A percentile compares a stretch with the other conserved stretches of the same genome.
Conservation (phyloP, 176 grass and related monocot species). For the Eragrostis nindensis region DNA sequence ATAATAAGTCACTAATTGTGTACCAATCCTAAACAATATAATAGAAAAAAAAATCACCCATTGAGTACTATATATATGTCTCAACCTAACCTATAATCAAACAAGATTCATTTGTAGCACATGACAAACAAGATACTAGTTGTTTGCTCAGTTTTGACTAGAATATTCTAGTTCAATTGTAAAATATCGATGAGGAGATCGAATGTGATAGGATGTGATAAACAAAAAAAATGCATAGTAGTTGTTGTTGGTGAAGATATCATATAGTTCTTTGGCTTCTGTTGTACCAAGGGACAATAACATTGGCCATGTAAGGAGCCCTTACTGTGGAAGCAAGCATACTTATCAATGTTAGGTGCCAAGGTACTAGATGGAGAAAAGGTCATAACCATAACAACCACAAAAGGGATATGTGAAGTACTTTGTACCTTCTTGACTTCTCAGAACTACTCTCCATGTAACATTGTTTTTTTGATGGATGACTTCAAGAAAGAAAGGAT, state of each 20-base stretch:
- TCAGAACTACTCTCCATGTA: conserved; percentile 1
- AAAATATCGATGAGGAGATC: conserved; percentile 1
- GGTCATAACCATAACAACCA: conserved; percentile 46
- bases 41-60: background rate
- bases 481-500: background rate
- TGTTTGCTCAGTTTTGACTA: background rate
- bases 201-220: conserved; percentile 20
- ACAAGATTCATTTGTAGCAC: conserved; percentile 30
- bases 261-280: conserved; percentile 12
- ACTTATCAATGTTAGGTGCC: conserved; percentile 58
- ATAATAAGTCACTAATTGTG: background rate
- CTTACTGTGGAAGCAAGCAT: conserved; percentile 55
- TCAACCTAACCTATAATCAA: conserved; percentile 27
- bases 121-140: conserved; percentile 37
- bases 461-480: background rate
- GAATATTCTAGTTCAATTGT: conserved; percentile 25
- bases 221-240: conserved; percentile 14
- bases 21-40: background rate
- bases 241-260: conserved; percentile 36
- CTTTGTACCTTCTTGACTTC: conserved; percentile 27
- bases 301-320: conserved; percentile 35
- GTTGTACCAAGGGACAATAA: background rate
- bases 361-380: conserved; percentile 48
- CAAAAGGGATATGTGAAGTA: conserved; percentile 35
- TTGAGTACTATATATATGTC: background rate